Evolutionary conservation across 139 green algal genomes (phyloP).

Genomic region (Micromonas pusilla): DNA sequence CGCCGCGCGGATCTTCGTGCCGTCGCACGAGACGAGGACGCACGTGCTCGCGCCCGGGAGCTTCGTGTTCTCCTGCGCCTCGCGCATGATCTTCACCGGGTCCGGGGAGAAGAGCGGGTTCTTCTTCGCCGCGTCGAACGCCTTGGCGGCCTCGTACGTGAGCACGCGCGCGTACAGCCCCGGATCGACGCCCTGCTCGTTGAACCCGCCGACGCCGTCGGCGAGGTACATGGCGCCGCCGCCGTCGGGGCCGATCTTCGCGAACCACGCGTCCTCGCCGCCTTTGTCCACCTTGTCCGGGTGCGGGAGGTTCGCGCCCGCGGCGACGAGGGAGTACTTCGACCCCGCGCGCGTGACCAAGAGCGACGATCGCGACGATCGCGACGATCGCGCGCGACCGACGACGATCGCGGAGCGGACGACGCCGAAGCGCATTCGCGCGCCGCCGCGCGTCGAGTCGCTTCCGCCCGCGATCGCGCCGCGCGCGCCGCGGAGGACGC

Average conservation of each 20-base stretch:
- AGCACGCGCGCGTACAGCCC: conserved; percentile 46
- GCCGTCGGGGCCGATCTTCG: conserved; percentile 26
- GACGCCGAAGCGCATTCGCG: no score
- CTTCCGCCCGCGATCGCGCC: no score
- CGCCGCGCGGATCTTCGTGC: conserved; percentile 9
- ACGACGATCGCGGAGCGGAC: no score
- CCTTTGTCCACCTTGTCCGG: conserved; percentile 71
- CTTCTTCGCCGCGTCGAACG: neutral
- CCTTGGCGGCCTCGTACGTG: conserved; percentile 22
- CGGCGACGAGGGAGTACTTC: neutral
- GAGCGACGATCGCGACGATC: no score
- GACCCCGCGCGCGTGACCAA: no score
- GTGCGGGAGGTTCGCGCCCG: conserved; percentile 51
- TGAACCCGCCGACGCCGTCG: conserved; percentile 86
- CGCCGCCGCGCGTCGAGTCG: no score
- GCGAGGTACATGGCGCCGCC: conserved; percentile 65
- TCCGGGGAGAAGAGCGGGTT: neutral
- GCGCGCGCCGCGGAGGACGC: no score
- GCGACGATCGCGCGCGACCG: no score
- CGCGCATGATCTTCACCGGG: neutral
- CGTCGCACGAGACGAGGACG: neutral
- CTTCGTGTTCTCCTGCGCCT: conserved; percentile 16
- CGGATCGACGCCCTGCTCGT: conserved; percentile 74
- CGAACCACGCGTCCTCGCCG: conserved; percentile 80
- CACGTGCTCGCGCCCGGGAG: conserved; percentile 2